Evolutionary conservation across 2,329 filamentous ascomycete genomes (phyloP), one percentile per base, ranked within the genome.

Genomic region (Pseudovirgaria hyperparasitica): DNA sequence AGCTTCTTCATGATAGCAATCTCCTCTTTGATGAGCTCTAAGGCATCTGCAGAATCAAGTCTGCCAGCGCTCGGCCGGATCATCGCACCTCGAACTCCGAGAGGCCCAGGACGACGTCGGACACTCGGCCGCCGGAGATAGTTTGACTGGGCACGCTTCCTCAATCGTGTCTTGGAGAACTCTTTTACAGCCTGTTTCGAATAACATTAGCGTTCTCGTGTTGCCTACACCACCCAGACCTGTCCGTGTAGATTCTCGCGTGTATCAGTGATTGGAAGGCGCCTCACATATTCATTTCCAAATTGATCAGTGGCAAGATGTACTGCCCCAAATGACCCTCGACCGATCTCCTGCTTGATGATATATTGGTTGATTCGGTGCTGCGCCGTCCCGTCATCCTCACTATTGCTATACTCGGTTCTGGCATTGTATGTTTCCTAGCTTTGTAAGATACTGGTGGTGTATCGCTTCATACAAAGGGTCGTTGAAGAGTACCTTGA

Each of bases 1-100:
- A 96, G 67, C 58, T 96, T 96, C 64, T 96, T 98, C 86, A 98
- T 96, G 48, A 96, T 92, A 32, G 90, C 90, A 43, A 96, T 90
- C 55, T 98, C 90, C 52, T 93, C 82, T 34, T 85, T 80, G 52
- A 98, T 96, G 33, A 96, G 62, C 45, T 81, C 81, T 9, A 96
- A 63, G 54, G 25, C 63, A 22, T 70, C 64, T 5, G 56, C 57
- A 6, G 63, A 62, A 7, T 70, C 67, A 41, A 69, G 65, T 19
- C 72, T 63, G 14, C 62, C 63, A 10, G 59, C 55, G 19, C 63
- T 60, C n/a, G n/a, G n/a, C n/a, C n/a, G n/a, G n/a, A n/a, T n/a
- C n/a, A n/a, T n/a, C n/a, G n/a, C n/a, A n/a, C n/a, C n/a, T n/a
- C n/a, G n/a, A n/a, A n/a, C n/a, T n/a, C n/a, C n/a, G 21, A 60